Evolutionary conservation across 371 early-diverging fungal species (phyloP), one percentile per base, ranked within the genome.

Genomic region (Mortierella sp.): DNA sequence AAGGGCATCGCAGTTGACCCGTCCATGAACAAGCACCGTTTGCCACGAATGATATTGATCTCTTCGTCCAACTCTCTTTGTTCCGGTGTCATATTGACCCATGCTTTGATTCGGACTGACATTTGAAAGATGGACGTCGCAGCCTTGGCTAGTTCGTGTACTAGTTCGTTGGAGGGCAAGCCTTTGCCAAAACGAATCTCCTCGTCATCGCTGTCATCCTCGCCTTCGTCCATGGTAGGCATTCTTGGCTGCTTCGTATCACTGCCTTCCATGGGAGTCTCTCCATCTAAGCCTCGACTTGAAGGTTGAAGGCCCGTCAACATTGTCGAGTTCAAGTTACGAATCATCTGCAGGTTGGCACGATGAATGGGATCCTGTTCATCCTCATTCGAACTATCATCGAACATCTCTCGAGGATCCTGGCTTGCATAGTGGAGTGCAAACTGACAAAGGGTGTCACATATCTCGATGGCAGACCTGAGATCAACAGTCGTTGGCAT

Each of bases 401-500:
- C 39, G 34, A 47, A 49, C 18, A 54, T 14, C 23, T 46, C 39
- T n/a, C n/a, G n/a, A 24, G 18, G 19, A 0, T 38, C 34, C 13
- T 64, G 71, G 19, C 43, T 54, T 10, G 61, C 41, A 50, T 68
- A 74, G 55, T 74, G 76, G 23, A 74, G 61, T 2, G 76, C 76
- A 69, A 74, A 74, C 31, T 50, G 64, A 58, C 69, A 68, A 5
- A 74, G 53, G 0, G 52, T 27, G 49, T 74, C 65, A 24, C 76
- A 68, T 38, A 56, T 61, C 54, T 74, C 76, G 7, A 74, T 64
- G 13, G 76, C 76, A 14, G 76, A 47, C 39, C 50, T 64, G 26
- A 74, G 26, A 45, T 74, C 76, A n/a, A 74, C 51, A 7, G 76
- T 68, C n/a, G n/a, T 64, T 5, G 76, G 76, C 69, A 74, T 61